Percentiles rank a stretch among this genome's conserved stretches.
Conservation (phyloP, 768 basidiomycete species). For the Lactifluus subvellereus region DNA sequence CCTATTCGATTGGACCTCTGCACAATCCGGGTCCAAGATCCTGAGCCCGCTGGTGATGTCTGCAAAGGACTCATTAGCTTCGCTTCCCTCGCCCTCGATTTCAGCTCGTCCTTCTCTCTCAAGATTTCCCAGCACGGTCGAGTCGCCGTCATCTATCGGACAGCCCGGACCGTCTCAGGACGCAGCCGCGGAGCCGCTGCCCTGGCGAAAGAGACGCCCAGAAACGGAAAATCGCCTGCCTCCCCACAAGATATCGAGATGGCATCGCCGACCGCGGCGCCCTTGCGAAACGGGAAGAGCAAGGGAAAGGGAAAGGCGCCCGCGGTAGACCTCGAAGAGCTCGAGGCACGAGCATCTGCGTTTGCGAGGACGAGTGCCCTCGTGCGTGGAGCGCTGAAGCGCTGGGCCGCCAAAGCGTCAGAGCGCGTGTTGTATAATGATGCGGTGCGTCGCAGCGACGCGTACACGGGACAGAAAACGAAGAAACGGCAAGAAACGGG, state of each 20-base stretch:
- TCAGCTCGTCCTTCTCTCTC: constrained; percentile 15
- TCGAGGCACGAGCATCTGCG: constrained; percentile 5
- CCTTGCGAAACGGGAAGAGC: constrained; percentile 7
- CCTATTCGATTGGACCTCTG: constrained; percentile 27
- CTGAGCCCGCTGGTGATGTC: constrained; percentile 28
- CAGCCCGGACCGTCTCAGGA: not conserved
- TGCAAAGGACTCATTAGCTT: constrained; percentile 9
- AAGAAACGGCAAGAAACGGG: constrained; percentile 30
- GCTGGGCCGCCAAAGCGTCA: constrained; percentile 14
- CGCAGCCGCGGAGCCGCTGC: not conserved
- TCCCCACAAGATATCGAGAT: constrained; percentile 19
- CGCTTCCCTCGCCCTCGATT: constrained; percentile 18
- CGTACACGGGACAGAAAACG: constrained; percentile 46
- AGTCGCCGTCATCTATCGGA: not conserved
- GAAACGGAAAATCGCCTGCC: not conserved
- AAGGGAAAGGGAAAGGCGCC: constrained; percentile 20
- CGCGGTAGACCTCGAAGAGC: not conserved
- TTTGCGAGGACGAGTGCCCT: constrained; percentile 8
- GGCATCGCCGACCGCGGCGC: constrained; percentile 12
- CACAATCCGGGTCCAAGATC: constrained; percentile 25
- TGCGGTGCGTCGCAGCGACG: constrained; percentile 54
- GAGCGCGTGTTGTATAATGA: constrained; percentile 31
- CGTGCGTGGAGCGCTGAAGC: constrained; percentile 10
- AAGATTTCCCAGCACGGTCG: constrained; percentile 3
- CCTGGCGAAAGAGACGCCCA: not conserved